These are phyloP conservation scores for Blastomyces gilchristii DNA, from an alignment of 2,329 filamentous ascomycete species.

Conservation along the genomic window DNA sequence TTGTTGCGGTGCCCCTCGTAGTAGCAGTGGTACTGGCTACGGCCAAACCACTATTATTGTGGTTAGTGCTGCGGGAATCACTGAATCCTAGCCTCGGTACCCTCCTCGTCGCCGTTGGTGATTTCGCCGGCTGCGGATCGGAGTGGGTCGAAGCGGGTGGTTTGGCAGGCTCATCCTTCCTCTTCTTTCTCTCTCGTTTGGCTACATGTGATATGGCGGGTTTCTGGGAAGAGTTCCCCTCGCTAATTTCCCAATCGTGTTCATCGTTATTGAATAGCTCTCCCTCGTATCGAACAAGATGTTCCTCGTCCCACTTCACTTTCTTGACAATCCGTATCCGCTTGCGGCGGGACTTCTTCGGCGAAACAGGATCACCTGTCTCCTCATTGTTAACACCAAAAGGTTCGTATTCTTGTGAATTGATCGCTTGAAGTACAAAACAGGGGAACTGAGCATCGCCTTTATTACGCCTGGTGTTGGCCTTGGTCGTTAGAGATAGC, in stretches of 20 bases:
- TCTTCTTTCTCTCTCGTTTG: slow-evolving; percentile 18
- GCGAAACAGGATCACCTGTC: not conserved
- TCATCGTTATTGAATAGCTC: slow-evolving; percentile 14
- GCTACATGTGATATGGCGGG: slow-evolving; percentile 15
- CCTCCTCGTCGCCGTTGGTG: slow-evolving; percentile 11
- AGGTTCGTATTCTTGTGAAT: not conserved
- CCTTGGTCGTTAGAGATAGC: slow-evolving; percentile 32
- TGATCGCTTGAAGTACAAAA: slow-evolving; percentile 10
- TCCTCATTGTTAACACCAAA: not conserved
- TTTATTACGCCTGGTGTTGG: slow-evolving; percentile 36
- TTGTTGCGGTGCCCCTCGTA: not conserved
- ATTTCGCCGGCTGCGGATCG: slow-evolving; percentile 20
- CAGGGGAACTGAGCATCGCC: slow-evolving; percentile 29
- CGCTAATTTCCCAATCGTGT: slow-evolving; percentile 1
- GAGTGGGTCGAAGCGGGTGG: slow-evolving; percentile 14
- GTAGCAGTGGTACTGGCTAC: not conserved
- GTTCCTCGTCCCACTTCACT: slow-evolving; percentile 32
- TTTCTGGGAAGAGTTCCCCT: slow-evolving; percentile 11
- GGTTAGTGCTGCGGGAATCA: slow-evolving; percentile 10
- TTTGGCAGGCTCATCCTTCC: slow-evolving; percentile 15
- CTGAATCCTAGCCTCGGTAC: slow-evolving; percentile 13
- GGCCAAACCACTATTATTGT: slow-evolving; percentile 12
- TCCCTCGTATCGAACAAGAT: slow-evolving; percentile 29
- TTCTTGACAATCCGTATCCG: slow-evolving; percentile 19
- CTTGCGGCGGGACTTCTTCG: slow-evolving; percentile 9